Evolutionary conservation across 768 basidiomycete species (phyloP), one percentile per base, ranked within the genome.

Genomic region (Mycena galericulata): DNA sequence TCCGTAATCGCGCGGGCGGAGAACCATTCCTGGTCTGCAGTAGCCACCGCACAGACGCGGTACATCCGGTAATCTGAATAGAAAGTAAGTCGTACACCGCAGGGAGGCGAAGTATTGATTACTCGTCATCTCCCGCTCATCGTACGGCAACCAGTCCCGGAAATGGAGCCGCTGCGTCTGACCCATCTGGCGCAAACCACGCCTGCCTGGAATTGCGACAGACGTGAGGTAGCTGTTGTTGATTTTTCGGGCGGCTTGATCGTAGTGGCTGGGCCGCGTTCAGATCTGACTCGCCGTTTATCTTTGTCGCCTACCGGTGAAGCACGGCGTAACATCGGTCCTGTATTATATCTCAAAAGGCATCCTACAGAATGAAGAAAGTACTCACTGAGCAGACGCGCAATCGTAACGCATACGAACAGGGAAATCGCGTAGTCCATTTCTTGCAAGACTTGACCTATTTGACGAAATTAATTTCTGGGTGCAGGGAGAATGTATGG

Each of bases 301-400:
- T n/a, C n/a, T n/a, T n/a, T n/a, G n/a, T n/a, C n/a, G n/a, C n/a
- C n/a, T n/a, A 45, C 62, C 53, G 62, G 26, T 63, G 41, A 10
- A 63, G 24, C 3, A 63, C 9, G 11, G 62, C 45, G 5, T 64
- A 26, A 36, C 62, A 65, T 50, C 58, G 57, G 4, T 8, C 22
- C 40, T 55, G 17, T 18, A 6, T 11, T 5, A 41, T 22, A 5
- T 24, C 30, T 46, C 7, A 56, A 43, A 24, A 20, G 24, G 0
- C 2, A 2, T 11, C 17, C 20, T 1, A 22, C 1, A 22, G 18
- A 36, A 17, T 15, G 17, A 3, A 0, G 22, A 29, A 38, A 27
- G 4, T 1, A 62, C 62, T 29, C 32, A 69, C 68, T 6, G 62
- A 65, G 27, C 68, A 69, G 45, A 69, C 68, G 9, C 68, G 68